Evolutionary conservation across 2,329 filamentous ascomycete genomes (phyloP), one percentile per base, ranked within the genome.

Genomic region (Xylariaceae sp.): DNA sequence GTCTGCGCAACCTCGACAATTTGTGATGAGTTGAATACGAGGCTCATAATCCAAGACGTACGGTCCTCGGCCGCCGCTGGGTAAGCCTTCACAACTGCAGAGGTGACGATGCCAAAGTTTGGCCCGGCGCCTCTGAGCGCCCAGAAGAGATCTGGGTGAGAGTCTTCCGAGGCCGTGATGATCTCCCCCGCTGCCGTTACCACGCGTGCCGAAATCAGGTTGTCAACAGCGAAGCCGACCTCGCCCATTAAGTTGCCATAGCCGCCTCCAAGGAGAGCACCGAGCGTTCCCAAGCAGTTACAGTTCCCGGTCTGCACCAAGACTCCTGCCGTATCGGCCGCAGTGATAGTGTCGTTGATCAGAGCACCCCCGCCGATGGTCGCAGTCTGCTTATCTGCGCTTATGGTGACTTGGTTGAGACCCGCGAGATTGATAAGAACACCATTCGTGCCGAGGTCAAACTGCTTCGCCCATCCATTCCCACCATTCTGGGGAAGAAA

Each of bases 31-130:
- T 38, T 44, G 28, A 37, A 50, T 2, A 44, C 18, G 15, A 50
- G 35, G n/a, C 19, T 17, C 11, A 45, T 45, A 11, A 30, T 29
- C 48, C 48, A 50, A 2, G 48, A 45, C 9, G 16, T 22, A 9
- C 26, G 13, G 22, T 38, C 29, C 1, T 37, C 36, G 2, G n/a
- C 15, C 15, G 34, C 19, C 6, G 38, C 44, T 9, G 44, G 40
- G 19, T 37, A 32, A 9, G 44, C 22, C 16, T 38, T 44, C n/a
- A 47, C 12, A 4, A 34, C 37, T 9, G 44, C 49, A 3, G 47
- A 48, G 9, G 49, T 49, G n/a, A 47, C 47, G 19, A 52, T 47
- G 19, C 45, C 47, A 17, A 49, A 43, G 22, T 51, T 51, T 3
- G 44, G 44, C 1, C 39, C 46, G 2, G 49, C 49, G 9, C 49